Conservation (phyloP, 1,139 yeast genomes). For the Pichia sp. region DNA sequence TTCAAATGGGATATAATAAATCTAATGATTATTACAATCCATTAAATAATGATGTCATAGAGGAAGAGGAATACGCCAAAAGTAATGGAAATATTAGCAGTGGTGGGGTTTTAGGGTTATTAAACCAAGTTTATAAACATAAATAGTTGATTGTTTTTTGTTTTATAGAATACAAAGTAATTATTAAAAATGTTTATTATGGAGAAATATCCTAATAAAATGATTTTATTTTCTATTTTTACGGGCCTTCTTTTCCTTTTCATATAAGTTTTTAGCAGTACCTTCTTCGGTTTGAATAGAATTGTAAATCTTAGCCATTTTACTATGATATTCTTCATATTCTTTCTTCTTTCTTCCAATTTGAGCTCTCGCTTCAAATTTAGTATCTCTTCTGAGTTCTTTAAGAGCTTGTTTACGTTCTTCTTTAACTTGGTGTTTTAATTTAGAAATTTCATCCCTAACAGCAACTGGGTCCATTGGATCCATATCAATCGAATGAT, state of each 20-base stretch:
- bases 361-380: slow-evolving; percentile 81
- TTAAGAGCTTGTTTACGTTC: slow-evolving; percentile 85
- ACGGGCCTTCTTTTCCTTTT: slow-evolving; percentile 70
- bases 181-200: too few relatives aligned
- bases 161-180: background rate
- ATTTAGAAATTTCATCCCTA: slow-evolving; percentile 76
- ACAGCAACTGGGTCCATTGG: slow-evolving; percentile 80
- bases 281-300: slow-evolving; percentile 91
- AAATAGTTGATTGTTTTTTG: slow-evolving; percentile 35
- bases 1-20: slow-evolving; percentile 17
- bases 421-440: slow-evolving; percentile 80
- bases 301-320: slow-evolving; percentile 82
- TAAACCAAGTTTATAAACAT: slow-evolving; percentile 76
- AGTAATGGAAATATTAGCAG: slow-evolving; percentile 23
- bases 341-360: slow-evolving; percentile 69
- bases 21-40: background rate
- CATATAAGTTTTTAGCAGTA: slow-evolving; percentile 86
- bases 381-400: slow-evolving; percentile 84
- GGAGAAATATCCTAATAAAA: too few relatives aligned
- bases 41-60: slow-evolving; percentile 9
- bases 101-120: slow-evolving; percentile 75
- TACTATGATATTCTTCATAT: slow-evolving; percentile 77
- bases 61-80: slow-evolving; percentile 25
- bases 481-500: slow-evolving; percentile 13
- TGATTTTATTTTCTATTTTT: slow-evolving; percentile 31